These are phyloP conservation scores for Staphylotrichum tortipilum DNA, from an alignment of 495 filamentous ascomycete species.

Conservation along the genomic window DNA sequence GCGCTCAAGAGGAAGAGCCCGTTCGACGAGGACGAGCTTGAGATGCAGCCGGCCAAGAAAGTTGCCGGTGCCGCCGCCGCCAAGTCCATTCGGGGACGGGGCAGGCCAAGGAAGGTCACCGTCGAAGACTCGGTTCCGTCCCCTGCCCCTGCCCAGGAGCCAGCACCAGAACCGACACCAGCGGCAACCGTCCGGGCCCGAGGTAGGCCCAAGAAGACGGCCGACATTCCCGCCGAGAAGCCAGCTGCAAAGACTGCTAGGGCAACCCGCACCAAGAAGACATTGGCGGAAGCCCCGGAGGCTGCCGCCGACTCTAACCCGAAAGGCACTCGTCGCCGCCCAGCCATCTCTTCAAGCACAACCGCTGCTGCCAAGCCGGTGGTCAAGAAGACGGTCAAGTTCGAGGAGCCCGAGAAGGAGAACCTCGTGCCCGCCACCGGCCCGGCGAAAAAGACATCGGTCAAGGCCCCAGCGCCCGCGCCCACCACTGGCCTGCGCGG, in stretches of 20 bases:
- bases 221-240: constrained; percentile 20
- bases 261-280: constrained; percentile 29
- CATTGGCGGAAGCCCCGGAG: constrained; percentile 13
- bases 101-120: constrained; percentile 35
- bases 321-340: constrained; percentile 33
- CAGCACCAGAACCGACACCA: constrained; percentile 8
- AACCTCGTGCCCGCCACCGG: constrained; percentile 33
- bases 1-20: constrained; percentile 40
- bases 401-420: constrained; percentile 51
- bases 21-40: constrained; percentile 33
- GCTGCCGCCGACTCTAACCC: constrained; percentile 22
- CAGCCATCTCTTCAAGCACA: constrained; percentile 21
- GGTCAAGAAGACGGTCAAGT: constrained; percentile 48
- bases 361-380: constrained; percentile 24
- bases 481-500: constrained; percentile 15
- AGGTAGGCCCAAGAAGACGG: constrained; percentile 39
- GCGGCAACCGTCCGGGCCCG: constrained; percentile 25
- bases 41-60: constrained; percentile 27
- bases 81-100: constrained; percentile 37
- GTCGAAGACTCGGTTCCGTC: constrained; percentile 9
- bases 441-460: constrained; percentile 18
- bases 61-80: constrained; percentile 4
- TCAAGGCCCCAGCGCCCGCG: background rate
- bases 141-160: no score
- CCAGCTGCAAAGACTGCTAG: constrained; percentile 25